Evolutionary conservation across 2,329 filamentous ascomycete species (phyloP).

Genomic region (Cladosporium sp.): DNA sequence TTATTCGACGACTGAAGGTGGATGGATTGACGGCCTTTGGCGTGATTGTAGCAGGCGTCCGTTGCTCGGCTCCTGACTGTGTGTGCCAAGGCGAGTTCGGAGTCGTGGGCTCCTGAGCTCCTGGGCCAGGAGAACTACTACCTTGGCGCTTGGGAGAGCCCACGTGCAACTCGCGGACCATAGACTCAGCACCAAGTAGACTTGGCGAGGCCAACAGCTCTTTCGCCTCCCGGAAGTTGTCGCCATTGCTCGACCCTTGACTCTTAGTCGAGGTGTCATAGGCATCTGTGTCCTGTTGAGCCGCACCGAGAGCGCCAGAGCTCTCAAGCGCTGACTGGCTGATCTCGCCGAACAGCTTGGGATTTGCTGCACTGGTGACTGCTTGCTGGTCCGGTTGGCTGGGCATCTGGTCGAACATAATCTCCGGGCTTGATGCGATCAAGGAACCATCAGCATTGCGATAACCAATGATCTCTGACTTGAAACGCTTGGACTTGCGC

Average conservation of each 20-base stretch:
- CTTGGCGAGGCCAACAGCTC: conserved; percentile 35
- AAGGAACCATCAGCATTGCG: conserved; percentile 36
- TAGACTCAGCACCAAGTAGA: conserved; percentile 49
- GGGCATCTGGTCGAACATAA: conserved; percentile 38
- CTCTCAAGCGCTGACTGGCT: conserved; percentile 55
- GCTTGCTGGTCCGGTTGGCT: conserved; percentile 25
- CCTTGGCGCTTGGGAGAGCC: conserved; percentile 43
- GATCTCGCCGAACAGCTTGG: conserved; percentile 63
- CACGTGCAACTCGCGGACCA: conserved; percentile 48
- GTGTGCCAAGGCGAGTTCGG: conserved; percentile 31
- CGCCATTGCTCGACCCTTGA: conserved; percentile 14
- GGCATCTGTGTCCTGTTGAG: conserved; percentile 24
- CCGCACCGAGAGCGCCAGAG: conserved; percentile 41
- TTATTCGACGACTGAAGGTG: conserved; percentile 46
- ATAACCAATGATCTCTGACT: conserved; percentile 40
- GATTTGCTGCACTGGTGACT: conserved; percentile 21
- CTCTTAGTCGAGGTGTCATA: conserved; percentile 2
- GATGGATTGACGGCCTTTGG: conserved; percentile 28
- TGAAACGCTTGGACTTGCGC: conserved; percentile 48
- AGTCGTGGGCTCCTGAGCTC: conserved; percentile 40
- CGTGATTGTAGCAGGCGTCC: conserved; percentile 32
- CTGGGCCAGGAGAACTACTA: conserved; percentile 37
- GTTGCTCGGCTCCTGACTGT: conserved; percentile 19
- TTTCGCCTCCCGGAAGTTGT: conserved; percentile 4
- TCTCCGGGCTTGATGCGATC: conserved; percentile 40